Evolutionary conservation across 2,329 filamentous ascomycete genomes (phyloP).

Genomic region (Botryotinia narcissicola): DNA sequence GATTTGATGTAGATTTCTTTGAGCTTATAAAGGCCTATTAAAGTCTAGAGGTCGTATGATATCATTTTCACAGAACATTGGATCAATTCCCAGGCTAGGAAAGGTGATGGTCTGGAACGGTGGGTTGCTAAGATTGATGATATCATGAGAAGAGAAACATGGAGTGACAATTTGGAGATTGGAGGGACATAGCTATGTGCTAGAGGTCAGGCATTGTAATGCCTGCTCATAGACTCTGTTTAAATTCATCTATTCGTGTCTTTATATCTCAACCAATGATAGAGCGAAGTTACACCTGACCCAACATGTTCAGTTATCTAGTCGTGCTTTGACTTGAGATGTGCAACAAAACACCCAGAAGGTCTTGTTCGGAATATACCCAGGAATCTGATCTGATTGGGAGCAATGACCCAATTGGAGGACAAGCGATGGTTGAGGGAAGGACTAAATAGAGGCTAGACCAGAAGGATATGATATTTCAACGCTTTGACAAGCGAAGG

Average conservation of each 20-base stretch:
- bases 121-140: not conserved
- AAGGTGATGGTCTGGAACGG: not conserved
- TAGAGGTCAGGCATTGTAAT: not conserved
- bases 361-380: not conserved
- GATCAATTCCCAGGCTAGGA: no score
- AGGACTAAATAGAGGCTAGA: not conserved
- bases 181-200: not conserved
- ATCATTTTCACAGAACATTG: no score
- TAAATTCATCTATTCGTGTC: not conserved
- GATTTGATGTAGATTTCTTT: no score
- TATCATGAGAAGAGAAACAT: not conserved
- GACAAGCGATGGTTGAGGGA: not conserved
- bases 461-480: not conserved
- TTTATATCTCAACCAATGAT: not conserved
- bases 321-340: not conserved
- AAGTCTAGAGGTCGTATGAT: no score
- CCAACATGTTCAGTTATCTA: not conserved
- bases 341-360: not conserved
- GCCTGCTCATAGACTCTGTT: not conserved
- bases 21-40: no score
- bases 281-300: not conserved
- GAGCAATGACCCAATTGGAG: not conserved
- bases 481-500: not conserved
- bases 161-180: not conserved
- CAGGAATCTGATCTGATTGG: not conserved